Conservation (phyloP, 768 basidiomycete species). For the Calocybe cyanea region DNA sequence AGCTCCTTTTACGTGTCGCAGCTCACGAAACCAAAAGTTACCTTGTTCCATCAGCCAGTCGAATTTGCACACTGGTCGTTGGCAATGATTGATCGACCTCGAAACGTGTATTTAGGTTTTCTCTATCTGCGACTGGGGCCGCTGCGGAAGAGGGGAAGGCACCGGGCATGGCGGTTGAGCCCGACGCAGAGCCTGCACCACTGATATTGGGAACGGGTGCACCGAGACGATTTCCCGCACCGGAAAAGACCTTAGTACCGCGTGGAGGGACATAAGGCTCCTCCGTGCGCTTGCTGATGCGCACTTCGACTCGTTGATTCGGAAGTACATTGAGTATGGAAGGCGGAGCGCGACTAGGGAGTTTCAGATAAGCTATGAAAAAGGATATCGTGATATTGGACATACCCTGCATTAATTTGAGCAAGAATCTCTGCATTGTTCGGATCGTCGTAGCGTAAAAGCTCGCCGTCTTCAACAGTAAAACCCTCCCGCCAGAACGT, state of each 20-base stretch:
- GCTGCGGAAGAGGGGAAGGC: slow-evolving; percentile 41
- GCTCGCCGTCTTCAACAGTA: slow-evolving; percentile 81
- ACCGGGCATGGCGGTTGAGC: slow-evolving; percentile 49
- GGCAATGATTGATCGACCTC: slow-evolving; percentile 81
- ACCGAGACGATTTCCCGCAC: slow-evolving; percentile 79
- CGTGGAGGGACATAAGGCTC: slow-evolving; percentile 70
- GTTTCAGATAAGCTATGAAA: slow-evolving; percentile 24
- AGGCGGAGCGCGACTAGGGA: slow-evolving; percentile 69
- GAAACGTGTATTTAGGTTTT: slow-evolving; percentile 52
- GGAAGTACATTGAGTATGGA: slow-evolving; percentile 66
- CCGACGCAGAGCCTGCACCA: slow-evolving; percentile 8
- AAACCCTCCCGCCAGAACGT: slow-evolving; percentile 96
- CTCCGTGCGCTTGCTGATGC: slow-evolving; percentile 61
- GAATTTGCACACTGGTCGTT: slow-evolving; percentile 85
- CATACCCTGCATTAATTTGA: slow-evolving; percentile 78
- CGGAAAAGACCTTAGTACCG: slow-evolving; percentile 55
- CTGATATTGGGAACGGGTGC: slow-evolving; percentile 55
- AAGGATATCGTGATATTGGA: slow-evolving; percentile 36
- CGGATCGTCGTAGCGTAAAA: slow-evolving; percentile 83
- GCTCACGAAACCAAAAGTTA: slow-evolving; percentile 19
- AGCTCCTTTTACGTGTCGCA: too few species aligned
- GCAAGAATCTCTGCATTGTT: slow-evolving; percentile 62
- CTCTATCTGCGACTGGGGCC: slow-evolving; percentile 15
- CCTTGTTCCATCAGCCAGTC: slow-evolving; percentile 90
- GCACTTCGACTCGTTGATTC: slow-evolving; percentile 83